Base-by-base conservation (phyloP, 495 filamentous ascomycete genomes). In the Penicillium robsamsonii region DNA sequence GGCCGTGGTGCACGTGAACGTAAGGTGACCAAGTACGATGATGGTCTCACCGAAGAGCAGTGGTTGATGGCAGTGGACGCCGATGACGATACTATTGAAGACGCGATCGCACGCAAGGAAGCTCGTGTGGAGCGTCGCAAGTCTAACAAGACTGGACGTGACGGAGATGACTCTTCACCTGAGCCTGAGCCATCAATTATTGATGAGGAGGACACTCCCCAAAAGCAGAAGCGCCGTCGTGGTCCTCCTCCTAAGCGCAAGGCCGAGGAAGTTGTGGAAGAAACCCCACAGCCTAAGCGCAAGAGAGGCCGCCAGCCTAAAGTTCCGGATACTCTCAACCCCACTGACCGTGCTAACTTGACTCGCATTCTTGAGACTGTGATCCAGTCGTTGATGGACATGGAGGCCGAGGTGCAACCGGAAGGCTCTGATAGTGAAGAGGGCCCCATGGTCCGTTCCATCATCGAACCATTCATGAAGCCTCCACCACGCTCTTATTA, bases 21-120 rank as follows among this genome's bases (percentile, higher is more conserved):
- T 62, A 97, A 90, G 65, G 81, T 89, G 50, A 91, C 96, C 56
- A 89, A 89, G 68, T 98, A 98, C 69, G 94, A 98, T 69, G 94
- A 98, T 65, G 94, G 95, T 27, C 86, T 98, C 41, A 96, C 94
- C 4, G 95, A 97, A 70, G 94, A 97, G 74, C 95, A 98, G 74
- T 98, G 94, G 94, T 69, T 89, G 31, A 79, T 82, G 68, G 93
- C 94, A 53, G 91, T 98, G 35, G 94, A 97, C 67, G 90, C 95
- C 55, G 92, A 97, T 53, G 94, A 98, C 10, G 95, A 97, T 59
- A 86, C 83, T 0, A 90, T 96, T 46, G 94, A 98, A 68, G 92
- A 90, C 54, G 94, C 93, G 12, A 90, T 95, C 27, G 91, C 91
- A 43, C 81, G 93, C 27, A 97, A 96, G 64, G 81, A 87, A 48